A percentile compares a stretch with the other conserved stretches of the same genome.
Evolutionary conservation across 352 stramenopile genomes (phyloP).

Genomic region (Pythium coloratum): DNA sequence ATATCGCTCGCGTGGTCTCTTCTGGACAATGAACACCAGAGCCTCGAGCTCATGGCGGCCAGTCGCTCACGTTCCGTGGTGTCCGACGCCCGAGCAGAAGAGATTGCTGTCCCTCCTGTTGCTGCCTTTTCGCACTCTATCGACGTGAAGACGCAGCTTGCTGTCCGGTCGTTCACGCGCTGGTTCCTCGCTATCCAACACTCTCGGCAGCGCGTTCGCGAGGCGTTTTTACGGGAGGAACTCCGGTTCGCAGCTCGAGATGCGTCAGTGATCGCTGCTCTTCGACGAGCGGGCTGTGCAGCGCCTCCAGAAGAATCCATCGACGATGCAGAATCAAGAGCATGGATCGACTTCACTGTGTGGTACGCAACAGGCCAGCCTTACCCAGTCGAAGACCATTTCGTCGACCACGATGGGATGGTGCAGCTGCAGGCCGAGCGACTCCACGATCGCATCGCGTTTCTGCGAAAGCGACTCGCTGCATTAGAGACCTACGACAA

Average conservation of each 20-base stretch:
- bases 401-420: conserved; percentile 1
- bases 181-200: conserved; percentile 54
- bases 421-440: conserved; percentile 1
- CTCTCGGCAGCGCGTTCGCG: conserved; percentile 47
- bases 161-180: conserved; percentile 48
- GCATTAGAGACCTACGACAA: conserved; percentile 3
- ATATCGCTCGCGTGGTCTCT: conserved; percentile 40
- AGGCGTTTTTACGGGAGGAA: conserved; percentile 59
- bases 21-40: conserved; percentile 40
- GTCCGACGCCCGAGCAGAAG: conserved; percentile 38
- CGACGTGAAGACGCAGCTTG: conserved; percentile 46
- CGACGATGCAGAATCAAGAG: conserved; percentile 21
- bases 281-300: conserved; percentile 33
- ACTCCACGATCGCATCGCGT: conserved; percentile 9
- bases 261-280: conserved; percentile 35
- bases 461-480: conserved; percentile 19
- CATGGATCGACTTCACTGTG: conserved; percentile 47
- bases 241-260: conserved; percentile 54
- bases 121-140: conserved; percentile 43
- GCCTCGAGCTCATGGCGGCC: conserved; percentile 54
- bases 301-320: conserved; percentile 32
- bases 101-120: conserved; percentile 36
- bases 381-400: background rate
- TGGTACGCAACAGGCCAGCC: conserved; percentile 50
- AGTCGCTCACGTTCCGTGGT: conserved; percentile 51